Base-by-base conservation (phyloP, 1,284 basidiomycete genomes). In the Afroboletus lepidellus region DNA sequence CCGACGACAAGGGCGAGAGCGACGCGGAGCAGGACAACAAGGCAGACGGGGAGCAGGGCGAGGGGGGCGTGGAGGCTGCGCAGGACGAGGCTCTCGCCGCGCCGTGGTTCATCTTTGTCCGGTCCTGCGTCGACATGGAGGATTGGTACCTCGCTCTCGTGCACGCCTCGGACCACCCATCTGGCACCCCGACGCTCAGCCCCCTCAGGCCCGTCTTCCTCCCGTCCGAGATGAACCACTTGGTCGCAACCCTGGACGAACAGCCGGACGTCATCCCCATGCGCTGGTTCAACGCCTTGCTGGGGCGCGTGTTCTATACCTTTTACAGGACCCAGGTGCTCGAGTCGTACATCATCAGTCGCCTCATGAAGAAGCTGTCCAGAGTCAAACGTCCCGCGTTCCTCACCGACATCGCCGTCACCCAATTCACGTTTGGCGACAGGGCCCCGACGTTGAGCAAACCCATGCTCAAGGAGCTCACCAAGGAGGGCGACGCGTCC, bases 381-480 rank as follows among this genome's bases (percentile, higher is more conserved):
- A 94, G 92, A 67, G 87, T 98, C 63, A 92, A 93, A 64, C 86
- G 88, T 6, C 94, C 95, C 0, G 76, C 80, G 3, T 93, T 96
- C 69, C 81, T 99, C 27, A 83, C 87, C 8, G 90, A 95, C 53
- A 79, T 99, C 54, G 78, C 85, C 36, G 91, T 98, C 24, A 87
- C 85, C 23, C 90, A 96, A 59, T 94, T 97, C 48, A 90, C 91
- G 43, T 85, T 98, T 34, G 96, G 96, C 11, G 84, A 86, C 58
- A 84, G 78, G 33, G 81, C 92, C 0, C 93, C 90, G 13, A 88
- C 84, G 52, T 77, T 96, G 56, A 92, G 88, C 75, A 94, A 96
- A 60, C 96, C 96, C 1, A 98, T 98, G 94, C 79, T 99, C 53
- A 98, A 98, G 73, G 91, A 96, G 60, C 81, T 98, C 49, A 95